phyloP scores from a whole-genome alignment of 1,284 basidiomycete species.

The Tranzscheliella williamsii region DNA sequence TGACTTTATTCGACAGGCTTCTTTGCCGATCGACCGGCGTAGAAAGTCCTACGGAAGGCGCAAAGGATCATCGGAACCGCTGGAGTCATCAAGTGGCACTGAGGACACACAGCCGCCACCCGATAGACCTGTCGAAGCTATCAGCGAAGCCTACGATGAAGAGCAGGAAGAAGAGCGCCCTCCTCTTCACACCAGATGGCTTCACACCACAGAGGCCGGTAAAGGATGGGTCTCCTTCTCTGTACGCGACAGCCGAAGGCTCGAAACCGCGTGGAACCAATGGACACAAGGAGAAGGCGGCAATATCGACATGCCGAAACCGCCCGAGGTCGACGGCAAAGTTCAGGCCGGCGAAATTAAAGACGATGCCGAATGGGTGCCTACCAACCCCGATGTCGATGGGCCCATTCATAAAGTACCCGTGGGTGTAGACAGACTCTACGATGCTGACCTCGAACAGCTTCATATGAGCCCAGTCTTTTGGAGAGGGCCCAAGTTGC shows the following conservation, averaged over 20 bases:
- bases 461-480: conserved; percentile 63
- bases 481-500: conserved; percentile 65
- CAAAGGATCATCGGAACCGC: conserved; percentile 11
- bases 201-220: conserved; percentile 17
- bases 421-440: conserved; percentile 40
- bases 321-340: conserved; percentile 27
- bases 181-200: conserved; percentile 22
- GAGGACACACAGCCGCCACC: too few relatives aligned
- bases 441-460: conserved; percentile 44
- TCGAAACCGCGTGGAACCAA: conserved; percentile 26
- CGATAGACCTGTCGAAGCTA: conserved; percentile 6
- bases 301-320: conserved; percentile 16
- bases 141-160: conserved; percentile 16
- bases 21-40: conserved; percentile 17
- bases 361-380: conserved; percentile 11
- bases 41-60: conserved; percentile 12
- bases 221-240: conserved; percentile 34
- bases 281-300: conserved; percentile 29
- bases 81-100: too few relatives aligned
- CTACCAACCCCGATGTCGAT: conserved; percentile 28
- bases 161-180: conserved; percentile 21
- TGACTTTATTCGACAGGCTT: conserved; percentile 36
- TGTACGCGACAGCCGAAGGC: conserved; percentile 23
- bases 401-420: conserved; percentile 30
- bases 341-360: conserved; percentile 22